Conservation (phyloP, 768 basidiomycete genomes). For the Nidularia pulvinata region DNA sequence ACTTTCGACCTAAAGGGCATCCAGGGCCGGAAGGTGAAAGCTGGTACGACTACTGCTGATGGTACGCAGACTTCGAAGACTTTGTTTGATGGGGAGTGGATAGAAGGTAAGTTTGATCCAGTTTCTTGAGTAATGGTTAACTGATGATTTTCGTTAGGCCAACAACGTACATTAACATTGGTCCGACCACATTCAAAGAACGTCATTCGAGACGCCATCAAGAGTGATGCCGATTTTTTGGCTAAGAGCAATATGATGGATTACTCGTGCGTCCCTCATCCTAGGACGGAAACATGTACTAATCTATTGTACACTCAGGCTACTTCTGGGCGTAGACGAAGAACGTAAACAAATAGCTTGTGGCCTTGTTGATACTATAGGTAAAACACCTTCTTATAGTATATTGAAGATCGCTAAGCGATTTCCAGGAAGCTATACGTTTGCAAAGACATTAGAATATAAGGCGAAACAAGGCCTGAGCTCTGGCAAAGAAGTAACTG, state of each 20-base stretch:
- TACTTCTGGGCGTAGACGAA: slow-evolving; percentile 74
- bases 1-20: slow-evolving; percentile 88
- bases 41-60: slow-evolving; percentile 23
- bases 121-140: not conserved
- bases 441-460: slow-evolving; percentile 86
- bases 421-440: slow-evolving; percentile 71
- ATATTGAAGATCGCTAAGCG: not conserved
- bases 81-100: slow-evolving; percentile 84
- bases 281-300: not conserved
- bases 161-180: slow-evolving; percentile 62
- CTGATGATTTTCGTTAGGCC: slow-evolving; percentile 35
- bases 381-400: slow-evolving; percentile 21
- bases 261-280: slow-evolving; percentile 58
- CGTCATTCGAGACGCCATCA: slow-evolving; percentile 69
- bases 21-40: slow-evolving; percentile 71
- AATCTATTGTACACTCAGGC: slow-evolving; percentile 26
- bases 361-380: slow-evolving; percentile 85
- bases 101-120: slow-evolving; percentile 52
- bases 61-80: slow-evolving; percentile 46
- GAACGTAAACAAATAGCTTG: slow-evolving; percentile 68
- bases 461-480: slow-evolving; percentile 81
- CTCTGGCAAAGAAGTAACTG: slow-evolving; percentile 73
- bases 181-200: slow-evolving; percentile 73
- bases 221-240: slow-evolving; percentile 72
- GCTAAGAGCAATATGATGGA: slow-evolving; percentile 84